phyloP scores from a whole-genome alignment of 2,329 filamentous ascomycete species.

The Macrophomina tecta region DNA sequence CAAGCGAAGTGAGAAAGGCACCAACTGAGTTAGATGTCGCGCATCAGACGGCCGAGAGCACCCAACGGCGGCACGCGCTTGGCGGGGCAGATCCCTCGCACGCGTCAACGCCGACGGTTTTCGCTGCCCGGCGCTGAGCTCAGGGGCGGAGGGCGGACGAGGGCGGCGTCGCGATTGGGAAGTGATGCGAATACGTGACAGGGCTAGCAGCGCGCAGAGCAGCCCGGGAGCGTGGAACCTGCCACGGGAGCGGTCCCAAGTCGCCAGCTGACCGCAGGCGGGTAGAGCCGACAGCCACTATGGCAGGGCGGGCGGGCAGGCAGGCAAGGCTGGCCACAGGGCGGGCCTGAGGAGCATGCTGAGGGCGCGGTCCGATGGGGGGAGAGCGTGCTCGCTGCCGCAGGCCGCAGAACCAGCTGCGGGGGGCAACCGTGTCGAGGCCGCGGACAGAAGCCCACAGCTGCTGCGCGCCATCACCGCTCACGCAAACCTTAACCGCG shows the following conservation, averaged over 20 bases:
- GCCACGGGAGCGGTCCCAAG: constrained; percentile 18
- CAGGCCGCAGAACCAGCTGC: neutral
- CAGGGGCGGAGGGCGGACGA: neutral
- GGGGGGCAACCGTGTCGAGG: neutral
- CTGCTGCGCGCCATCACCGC: constrained; percentile 11
- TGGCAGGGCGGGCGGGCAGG: neutral
- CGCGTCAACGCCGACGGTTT: neutral
- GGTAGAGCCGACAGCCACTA: constrained; percentile 19
- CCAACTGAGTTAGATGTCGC: constrained; percentile 21
- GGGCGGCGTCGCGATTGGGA: neutral
- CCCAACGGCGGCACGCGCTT: constrained; percentile 6
- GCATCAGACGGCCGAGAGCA: constrained; percentile 18
- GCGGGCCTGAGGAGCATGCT: neutral
- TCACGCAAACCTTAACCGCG: constrained; percentile 19
- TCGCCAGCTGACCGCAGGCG: constrained; percentile 20
- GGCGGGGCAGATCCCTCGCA: constrained; percentile 18
- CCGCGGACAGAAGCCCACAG: constrained; percentile 16
- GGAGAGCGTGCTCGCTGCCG: neutral
- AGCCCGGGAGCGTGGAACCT: constrained; percentile 17
- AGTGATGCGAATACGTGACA: neutral
- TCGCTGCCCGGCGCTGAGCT: neutral
- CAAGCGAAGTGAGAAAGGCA: constrained; percentile 8
- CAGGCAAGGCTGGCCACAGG: neutral
- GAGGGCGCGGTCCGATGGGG: constrained; percentile 6
- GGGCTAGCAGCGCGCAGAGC: neutral